Percentiles rank a stretch among this genome's conserved stretches.
Conservation (phyloP, 176 grass and related monocot species). For the Cenchrus fungigraminus region DNA sequence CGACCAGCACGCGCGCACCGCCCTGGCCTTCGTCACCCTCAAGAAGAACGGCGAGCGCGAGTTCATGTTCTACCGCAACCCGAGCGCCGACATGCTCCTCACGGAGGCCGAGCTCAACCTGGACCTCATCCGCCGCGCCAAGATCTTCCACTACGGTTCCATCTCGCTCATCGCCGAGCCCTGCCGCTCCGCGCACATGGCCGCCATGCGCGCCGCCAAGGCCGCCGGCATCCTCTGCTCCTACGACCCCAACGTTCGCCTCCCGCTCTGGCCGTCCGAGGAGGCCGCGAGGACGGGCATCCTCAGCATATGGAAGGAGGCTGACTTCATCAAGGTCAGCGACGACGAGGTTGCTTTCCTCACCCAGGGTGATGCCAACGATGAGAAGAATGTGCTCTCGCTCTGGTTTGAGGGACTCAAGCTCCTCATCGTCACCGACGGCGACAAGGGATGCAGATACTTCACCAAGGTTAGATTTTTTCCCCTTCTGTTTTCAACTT, state of each 20-base stretch:
- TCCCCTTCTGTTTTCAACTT: background rate
- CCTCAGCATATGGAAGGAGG: constrained; percentile 89
- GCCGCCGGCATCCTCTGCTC: constrained; percentile 72
- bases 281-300: constrained; percentile 66
- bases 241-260: constrained; percentile 86
- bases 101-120: constrained; percentile 74
- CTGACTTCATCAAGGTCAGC: constrained; percentile 95
- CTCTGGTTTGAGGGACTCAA: constrained; percentile 89
- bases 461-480: constrained; percentile 64
- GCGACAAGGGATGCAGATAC: constrained; percentile 88
- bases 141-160: constrained; percentile 93
- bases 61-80: constrained; percentile 99
- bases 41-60: constrained; percentile 78
- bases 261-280: constrained; percentile 82
- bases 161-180: constrained; percentile 90
- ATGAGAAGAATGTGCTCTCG: constrained; percentile 69
- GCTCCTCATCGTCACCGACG: constrained; percentile 90
- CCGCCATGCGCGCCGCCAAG: constrained; percentile 88
- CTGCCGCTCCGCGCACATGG: constrained; percentile 69
- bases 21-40: constrained; percentile 85
- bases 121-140: constrained; percentile 64
- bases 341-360: constrained; percentile 92
- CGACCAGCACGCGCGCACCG: constrained; percentile 81
- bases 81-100: constrained; percentile 85
- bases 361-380: constrained; percentile 65